Base-by-base conservation (phyloP, 371 early-diverging fungal genomes). In the Vairimorpha necatrix region DNA sequence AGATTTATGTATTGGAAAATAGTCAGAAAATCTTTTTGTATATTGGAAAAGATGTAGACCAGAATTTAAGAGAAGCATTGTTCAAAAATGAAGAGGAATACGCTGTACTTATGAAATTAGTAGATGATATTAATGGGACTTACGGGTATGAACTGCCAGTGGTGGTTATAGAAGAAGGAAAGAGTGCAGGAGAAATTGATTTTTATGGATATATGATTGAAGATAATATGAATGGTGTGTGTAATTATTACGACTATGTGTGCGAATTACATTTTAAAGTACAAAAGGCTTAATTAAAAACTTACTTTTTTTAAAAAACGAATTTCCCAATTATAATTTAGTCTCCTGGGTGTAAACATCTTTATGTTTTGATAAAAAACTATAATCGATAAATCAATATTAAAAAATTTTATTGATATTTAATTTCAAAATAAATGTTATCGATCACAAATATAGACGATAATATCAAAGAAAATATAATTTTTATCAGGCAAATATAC, bases 1-100 rank as follows among this genome's bases (percentile, higher is more conserved):
- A 86, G 38, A 74, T 82, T 39, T 86, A 84, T 72, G 46, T 86
- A 18, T 36, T 84, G 46, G 84, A 84, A 24, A 81, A 82, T 39
- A 63, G 77, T 0, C 32, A 48, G 14, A 76, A 75, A 36, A 69
- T 80, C 26, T 76, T 75, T 54, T 26, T 86, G n/a, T 86, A 80
- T 71, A 69, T 86, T 61, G 79, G 80, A 20, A 77, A 75, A 50
- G 76, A 60, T n/a, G 83, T 83, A 16, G 81, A 80, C 36, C 61
- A n/a, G 1, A 20, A 30, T n/a, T n/a, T 72, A 34, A 72, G 56
- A 50, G 50, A 72, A 26, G 73, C 73, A 20, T 50, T 72, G 53
- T 72, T 72, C 54, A 69, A 69, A 11, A 69, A 58, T 18, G 58
- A 56, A 13, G 76, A 76, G 22, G 76, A 76, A 58, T 46, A 58